Conservation (phyloP, 2,329 filamentous ascomycete species). For the Pseudogymnoascus sp. region DNA sequence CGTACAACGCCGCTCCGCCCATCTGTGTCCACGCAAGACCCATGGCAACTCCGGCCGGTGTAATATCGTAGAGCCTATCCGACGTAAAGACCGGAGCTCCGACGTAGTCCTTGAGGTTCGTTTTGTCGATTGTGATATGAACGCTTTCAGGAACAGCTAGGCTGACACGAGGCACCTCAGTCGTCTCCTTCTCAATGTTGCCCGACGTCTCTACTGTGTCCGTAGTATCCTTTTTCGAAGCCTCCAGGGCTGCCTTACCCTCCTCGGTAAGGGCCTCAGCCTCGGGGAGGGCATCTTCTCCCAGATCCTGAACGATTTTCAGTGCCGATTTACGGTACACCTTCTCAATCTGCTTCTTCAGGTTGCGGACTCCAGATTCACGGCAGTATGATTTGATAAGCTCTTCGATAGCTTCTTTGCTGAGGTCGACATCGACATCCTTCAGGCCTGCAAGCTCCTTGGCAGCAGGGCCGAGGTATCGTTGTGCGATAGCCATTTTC, state of each 20-base stretch:
- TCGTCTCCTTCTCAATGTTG: slow-evolving; percentile 50
- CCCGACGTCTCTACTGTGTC: slow-evolving; percentile 57
- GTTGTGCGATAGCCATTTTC: slow-evolving; percentile 96
- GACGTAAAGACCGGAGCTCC: slow-evolving; percentile 93
- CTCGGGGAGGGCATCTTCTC: slow-evolving; percentile 76
- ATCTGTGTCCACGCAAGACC: slow-evolving; percentile 97
- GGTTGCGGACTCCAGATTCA: slow-evolving; percentile 91
- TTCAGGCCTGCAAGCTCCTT: slow-evolving; percentile 89
- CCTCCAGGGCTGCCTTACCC: slow-evolving; percentile 70
- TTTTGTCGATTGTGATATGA: slow-evolving; percentile 77
- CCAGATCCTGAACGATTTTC: slow-evolving; percentile 93
- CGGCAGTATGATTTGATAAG: slow-evolving; percentile 98
- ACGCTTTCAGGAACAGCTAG: slow-evolving; percentile 82
- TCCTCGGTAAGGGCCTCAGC: slow-evolving; percentile 77
- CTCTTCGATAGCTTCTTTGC: slow-evolving; percentile 84
- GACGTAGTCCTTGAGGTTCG: slow-evolving; percentile 93
- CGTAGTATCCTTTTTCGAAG: slow-evolving; percentile 59
- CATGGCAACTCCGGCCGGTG: slow-evolving; percentile 93
- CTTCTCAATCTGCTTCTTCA: slow-evolving; percentile 99
- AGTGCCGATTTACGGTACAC: slow-evolving; percentile 95
- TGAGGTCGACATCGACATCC: slow-evolving; percentile 81
- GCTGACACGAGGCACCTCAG: slow-evolving; percentile 63
- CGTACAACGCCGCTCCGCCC: slow-evolving; percentile 92
- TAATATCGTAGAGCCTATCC: slow-evolving; percentile 88
- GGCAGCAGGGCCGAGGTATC: slow-evolving; percentile 87